phyloP scores from a whole-genome alignment of 371 early-diverging fungal genomes.

The Apophysomyces sp. region DNA sequence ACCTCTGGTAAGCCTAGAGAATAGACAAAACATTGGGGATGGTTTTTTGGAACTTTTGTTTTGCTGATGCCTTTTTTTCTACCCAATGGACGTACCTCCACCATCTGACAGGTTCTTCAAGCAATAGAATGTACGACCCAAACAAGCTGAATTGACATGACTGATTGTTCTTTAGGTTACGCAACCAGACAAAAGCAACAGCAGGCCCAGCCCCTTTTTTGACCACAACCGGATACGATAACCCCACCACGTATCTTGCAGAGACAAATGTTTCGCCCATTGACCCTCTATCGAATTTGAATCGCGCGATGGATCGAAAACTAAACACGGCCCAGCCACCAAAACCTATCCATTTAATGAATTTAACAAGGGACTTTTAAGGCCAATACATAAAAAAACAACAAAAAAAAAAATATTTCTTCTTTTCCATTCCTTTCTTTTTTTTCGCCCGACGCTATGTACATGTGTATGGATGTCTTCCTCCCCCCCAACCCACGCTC shows the following conservation, averaged over 20 bases:
- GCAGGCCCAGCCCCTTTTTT: constrained; percentile 2
- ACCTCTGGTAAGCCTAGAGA: constrained; percentile 33
- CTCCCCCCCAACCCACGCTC: neutral
- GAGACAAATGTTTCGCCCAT: neutral
- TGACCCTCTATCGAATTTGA: constrained; percentile 10
- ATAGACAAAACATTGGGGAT: constrained; percentile 14
- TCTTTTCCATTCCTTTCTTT: neutral
- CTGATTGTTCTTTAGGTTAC: constrained; percentile 23
- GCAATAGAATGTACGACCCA: constrained; percentile 30
- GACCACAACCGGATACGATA: neutral
- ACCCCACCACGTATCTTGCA: neutral
- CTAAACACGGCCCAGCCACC: constrained; percentile 12
- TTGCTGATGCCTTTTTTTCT: constrained; percentile 32
- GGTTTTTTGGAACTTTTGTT: too few species aligned
- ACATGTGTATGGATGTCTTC: neutral
- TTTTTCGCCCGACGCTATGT: neutral
- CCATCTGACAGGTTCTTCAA: constrained; percentile 23
- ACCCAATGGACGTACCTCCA: constrained; percentile 25
- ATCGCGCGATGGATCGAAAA: constrained; percentile 9
- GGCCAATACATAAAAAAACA: neutral
- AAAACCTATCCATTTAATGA: constrained; percentile 39
- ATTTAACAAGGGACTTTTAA: constrained; percentile 33
- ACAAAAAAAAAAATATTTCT: neutral
- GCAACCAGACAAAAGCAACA: constrained; percentile 33
- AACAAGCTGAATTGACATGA: neutral